Conservation (phyloP, 768 basidiomycete species). For the Amanita subjunquillea region DNA sequence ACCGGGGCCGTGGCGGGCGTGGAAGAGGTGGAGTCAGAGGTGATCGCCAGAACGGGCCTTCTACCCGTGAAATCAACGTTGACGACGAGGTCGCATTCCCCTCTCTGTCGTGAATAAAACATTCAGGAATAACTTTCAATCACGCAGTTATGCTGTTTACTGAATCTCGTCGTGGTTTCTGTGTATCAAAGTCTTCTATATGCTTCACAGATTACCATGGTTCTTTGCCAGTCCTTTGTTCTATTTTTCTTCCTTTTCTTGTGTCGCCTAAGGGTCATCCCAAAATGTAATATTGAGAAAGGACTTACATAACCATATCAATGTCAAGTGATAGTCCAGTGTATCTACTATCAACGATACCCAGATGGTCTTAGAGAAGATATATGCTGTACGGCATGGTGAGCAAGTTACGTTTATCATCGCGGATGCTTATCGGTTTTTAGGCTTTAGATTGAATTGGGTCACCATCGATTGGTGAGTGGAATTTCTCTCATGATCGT, state of each 20-base stretch:
- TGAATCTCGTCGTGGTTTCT: background rate
- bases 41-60: conserved; percentile 30
- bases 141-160: background rate
- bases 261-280: background rate
- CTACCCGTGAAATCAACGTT: conserved; percentile 45
- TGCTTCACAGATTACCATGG: background rate
- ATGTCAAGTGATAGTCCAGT: no score
- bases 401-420: conserved; percentile 1
- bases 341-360: background rate
- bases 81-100: conserved; percentile 86
- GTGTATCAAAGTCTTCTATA: background rate
- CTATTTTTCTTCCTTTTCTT: background rate
- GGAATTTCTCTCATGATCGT: background rate
- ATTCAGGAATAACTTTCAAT: background rate
- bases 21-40: conserved; percentile 33
- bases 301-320: background rate
- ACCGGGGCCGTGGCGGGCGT: conserved; percentile 32
- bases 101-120: conserved; percentile 48
- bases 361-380: conserved; percentile 33
- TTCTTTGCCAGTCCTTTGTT: background rate
- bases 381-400: conserved; percentile 67
- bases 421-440: background rate
- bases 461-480: conserved; percentile 53
- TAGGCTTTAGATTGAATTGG: conserved; percentile 76
- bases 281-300: background rate